Evolutionary conservation across 23 red algal species (phyloP), one percentile per base, ranked within the genome.

Genomic region (Cyanidium caldarium): DNA sequence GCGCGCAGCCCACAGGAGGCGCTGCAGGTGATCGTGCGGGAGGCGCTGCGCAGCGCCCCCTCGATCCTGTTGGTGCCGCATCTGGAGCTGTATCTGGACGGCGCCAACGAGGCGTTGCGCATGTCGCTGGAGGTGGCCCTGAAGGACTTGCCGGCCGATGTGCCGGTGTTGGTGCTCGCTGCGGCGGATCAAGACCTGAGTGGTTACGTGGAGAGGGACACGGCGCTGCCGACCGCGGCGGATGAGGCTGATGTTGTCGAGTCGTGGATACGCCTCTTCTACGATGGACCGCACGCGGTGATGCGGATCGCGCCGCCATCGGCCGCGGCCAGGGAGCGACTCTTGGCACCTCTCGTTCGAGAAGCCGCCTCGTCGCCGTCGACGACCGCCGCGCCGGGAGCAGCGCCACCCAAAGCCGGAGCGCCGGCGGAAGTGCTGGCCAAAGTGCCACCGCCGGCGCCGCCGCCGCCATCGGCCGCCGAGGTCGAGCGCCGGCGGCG

Each of bases 21-120:
- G 35, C 81, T 94, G 0, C 72, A 80, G 35, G 45, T 70, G 36
- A 70, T 70, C 28, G 66, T 94, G 30, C 87, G 87, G 2, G 87
- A 94, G 46, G 87, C 87, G 35, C 36, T 39, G 37, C 76, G 81
- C 13, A 66, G 67, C 16, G 76, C 83, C 2, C 77, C 87, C 1
- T 84, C 87, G 0, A 78, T 94, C 10, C 38, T 94, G 14, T 94
- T 81, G 42, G 29, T 94, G 17, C 87, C 87, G 3, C 80, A 94
- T 39, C 42, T 86, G 31, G 75, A 81, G 23, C 33, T 86, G 0
- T 94, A 80, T 80, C 80, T 76, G 77, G 81, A 79, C 66, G 58
- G 67, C 30, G 77, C 80, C 1, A 66, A 56, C 1, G 68, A 66
- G 38, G 46, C 58, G 33, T 68, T 94, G 3, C 42, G 46, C 23